A percentile compares a stretch with the other conserved stretches of the same genome.
Evolutionary conservation across 1,139 yeast species (phyloP).

Genomic region (Yamadazyma sp.): DNA sequence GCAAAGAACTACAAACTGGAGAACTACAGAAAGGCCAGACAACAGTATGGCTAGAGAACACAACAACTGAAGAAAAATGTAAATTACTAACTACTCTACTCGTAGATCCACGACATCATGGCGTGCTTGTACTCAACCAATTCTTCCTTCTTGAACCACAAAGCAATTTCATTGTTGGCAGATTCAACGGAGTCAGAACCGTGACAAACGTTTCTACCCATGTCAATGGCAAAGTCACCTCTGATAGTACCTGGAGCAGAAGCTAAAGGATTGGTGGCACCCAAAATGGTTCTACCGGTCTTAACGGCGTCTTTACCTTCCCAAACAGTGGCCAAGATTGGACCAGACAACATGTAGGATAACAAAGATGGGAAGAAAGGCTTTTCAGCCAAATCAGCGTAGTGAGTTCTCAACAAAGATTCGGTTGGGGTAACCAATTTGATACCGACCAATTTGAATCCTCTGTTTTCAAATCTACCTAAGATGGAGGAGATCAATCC

Average conservation of each 20-base stretch:
- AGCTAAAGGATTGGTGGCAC: constrained; percentile 98
- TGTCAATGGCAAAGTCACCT: constrained; percentile 94
- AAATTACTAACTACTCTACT: constrained; percentile 42
- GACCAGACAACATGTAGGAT: constrained; percentile 97
- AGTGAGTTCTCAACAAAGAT: constrained; percentile 87
- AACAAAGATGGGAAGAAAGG: constrained; percentile 97
- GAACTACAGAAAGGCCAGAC: background rate
- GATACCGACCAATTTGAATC: constrained; percentile 95
- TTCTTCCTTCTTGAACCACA: constrained; percentile 99
- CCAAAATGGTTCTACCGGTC: constrained; percentile 96
- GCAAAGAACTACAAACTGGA: background rate
- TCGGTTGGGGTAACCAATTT: constrained; percentile 89
- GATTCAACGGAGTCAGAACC: constrained; percentile 99
- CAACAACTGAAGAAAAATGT: background rate
- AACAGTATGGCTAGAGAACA: background rate
- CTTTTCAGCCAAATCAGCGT: constrained; percentile 91
- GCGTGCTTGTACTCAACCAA: constrained; percentile 89
- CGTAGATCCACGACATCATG: constrained; percentile 88
- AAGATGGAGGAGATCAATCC: constrained; percentile 89
- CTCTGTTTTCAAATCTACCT: constrained; percentile 94
- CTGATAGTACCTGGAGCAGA: constrained; percentile 99
- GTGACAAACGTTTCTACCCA: constrained; percentile 99
- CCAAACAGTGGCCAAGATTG: constrained; percentile 99
- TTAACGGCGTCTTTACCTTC: constrained; percentile 99
- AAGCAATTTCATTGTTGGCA: constrained; percentile 91